phyloP scores from a whole-genome alignment of 768 basidiomycete species.

The Cystofilobasidium capitatum region DNA sequence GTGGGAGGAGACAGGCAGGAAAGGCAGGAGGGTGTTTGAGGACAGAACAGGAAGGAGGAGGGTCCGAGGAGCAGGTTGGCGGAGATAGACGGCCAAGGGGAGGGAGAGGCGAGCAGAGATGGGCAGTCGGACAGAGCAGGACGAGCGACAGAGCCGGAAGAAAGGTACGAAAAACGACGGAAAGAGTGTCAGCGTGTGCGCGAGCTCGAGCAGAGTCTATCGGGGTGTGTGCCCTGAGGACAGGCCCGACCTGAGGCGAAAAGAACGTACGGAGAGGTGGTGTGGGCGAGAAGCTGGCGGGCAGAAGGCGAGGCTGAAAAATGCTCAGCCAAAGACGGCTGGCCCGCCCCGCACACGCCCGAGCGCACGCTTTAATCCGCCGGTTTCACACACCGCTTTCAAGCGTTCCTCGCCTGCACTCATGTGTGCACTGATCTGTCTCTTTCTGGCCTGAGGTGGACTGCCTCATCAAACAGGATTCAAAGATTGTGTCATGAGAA shows the following conservation, averaged over 20 bases:
- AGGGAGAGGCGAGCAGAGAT: conserved; percentile 34
- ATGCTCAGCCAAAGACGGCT: too few species aligned
- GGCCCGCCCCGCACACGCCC: too few species aligned
- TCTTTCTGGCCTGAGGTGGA: too few species aligned
- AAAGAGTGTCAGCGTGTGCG: not conserved
- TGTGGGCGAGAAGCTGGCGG: too few species aligned
- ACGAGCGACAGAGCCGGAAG: not conserved
- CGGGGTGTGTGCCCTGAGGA: not conserved
- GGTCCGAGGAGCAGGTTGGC: conserved; percentile 42
- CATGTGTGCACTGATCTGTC: too few species aligned
- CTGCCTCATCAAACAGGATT: not conserved
- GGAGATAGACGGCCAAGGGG: conserved; percentile 43
- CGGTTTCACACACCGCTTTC: too few species aligned
- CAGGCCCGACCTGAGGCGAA: not conserved
- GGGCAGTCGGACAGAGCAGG: conserved; percentile 47
- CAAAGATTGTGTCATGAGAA: not conserved
- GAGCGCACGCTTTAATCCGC: too few species aligned
- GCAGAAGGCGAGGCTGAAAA: too few species aligned
- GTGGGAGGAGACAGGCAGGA: conserved; percentile 39
- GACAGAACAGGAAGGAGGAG: conserved; percentile 39
- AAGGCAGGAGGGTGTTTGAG: conserved; percentile 39
- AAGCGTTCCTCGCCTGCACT: too few species aligned
- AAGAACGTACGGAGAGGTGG: too few species aligned
- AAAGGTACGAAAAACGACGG: not conserved
- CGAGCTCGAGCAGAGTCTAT: not conserved